Base-by-base conservation (phyloP, 208 protist genomes). In the Trypanosomatidae sp. region DNA sequence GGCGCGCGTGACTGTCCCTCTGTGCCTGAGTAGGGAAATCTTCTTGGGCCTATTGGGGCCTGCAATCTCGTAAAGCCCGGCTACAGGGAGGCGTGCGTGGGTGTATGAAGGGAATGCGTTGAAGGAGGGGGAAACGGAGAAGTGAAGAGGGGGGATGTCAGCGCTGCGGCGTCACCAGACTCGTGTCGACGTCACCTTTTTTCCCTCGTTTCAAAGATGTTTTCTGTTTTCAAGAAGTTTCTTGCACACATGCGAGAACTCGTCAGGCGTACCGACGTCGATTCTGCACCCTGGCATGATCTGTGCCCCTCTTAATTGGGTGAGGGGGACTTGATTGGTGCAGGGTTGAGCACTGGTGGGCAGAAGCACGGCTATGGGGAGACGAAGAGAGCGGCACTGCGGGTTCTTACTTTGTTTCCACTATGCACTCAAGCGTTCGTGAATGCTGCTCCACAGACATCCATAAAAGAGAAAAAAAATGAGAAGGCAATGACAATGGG, bases 391-490 rank as follows among this genome's bases (percentile, higher is more conserved):
- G 58, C 2, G 17, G 41, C 30, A 36, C 6, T 62, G 19, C n/a
- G 58, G 19, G 58, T 4, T 2, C 58, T 33, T 33, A n/a, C 28
- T n/a, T 62, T 19, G 58, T 25, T 62, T 33, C 25, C 22, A 28
- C 8, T 62, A 43, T 8, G 13, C 58, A 62, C 58, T 15, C 17
- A 33, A 15, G 58, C 33, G 58, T 13, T 15, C 33, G 58, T 2
- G 25, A 62, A 41, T 36, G 2, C 12, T 13, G 15, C 12, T 8
- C 58, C 58, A 62, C 13, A 19, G 1, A 15, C 30, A 33, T 41
- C 58, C 58, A 30, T 50, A 28, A 47, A 62, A 49, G 30, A 30
- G 36, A 46, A 68, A 64, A 73, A 56, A 52, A 72, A 56, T 36
- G 44, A 73, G 22, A 52, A 71, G 15, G 2, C 13, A 28, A n/a